These are phyloP conservation scores for Populus hybrid DNA, from an alignment of 441 rosid genomes.

Conservation along the genomic window DNA sequence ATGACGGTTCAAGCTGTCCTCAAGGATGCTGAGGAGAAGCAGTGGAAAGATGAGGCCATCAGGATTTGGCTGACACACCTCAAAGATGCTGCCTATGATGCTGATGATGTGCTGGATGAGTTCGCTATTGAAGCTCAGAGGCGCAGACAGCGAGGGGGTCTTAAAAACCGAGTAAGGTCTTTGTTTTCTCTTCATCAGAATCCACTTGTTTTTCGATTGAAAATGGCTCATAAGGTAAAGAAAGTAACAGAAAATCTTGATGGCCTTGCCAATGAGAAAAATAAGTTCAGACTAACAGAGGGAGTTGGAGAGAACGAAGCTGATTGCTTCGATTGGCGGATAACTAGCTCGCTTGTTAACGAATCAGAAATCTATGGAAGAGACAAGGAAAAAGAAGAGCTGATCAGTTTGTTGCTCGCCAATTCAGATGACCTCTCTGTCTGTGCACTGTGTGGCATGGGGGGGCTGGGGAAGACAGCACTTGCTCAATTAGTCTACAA, in stretches of 20 bases:
- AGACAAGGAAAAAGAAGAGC: constrained; percentile 5
- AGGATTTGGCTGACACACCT: constrained; percentile 6
- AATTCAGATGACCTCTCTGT: constrained; percentile 1
- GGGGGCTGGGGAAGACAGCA: constrained; percentile 9
- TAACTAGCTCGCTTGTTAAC: neutral
- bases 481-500: constrained; percentile 1
- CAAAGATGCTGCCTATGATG: constrained; percentile 9
- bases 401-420: neutral
- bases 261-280: neutral
- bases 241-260: neutral
- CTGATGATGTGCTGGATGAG: constrained; percentile 9
- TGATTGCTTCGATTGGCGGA: neutral
- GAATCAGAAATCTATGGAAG: neutral
- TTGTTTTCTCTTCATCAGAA: neutral
- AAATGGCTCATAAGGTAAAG: constrained; percentile 4
- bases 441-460: constrained; percentile 8
- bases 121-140: neutral
- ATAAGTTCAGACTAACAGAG: neutral
- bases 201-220: neutral
- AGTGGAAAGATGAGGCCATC: constrained; percentile 3
- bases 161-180: neutral
- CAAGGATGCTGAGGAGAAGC: constrained; percentile 6
- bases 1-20: constrained; percentile 11
- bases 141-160: neutral
- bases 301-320: neutral